Base-by-base conservation (phyloP, 2,329 filamentous ascomycete species). In the Diaporthe sp. region DNA sequence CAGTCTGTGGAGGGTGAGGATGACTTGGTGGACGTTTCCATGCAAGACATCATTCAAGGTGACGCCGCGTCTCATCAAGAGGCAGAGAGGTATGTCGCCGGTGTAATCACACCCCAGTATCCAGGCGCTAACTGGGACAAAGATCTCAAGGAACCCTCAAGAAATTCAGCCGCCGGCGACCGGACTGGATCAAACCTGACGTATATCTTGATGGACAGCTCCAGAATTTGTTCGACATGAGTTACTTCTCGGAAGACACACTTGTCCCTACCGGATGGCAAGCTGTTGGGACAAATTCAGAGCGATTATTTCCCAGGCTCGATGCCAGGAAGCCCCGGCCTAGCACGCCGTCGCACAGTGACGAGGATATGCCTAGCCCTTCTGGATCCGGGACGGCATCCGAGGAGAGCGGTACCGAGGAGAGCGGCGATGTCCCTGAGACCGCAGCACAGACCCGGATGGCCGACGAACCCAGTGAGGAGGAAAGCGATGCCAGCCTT, bases 1-100 rank as follows among this genome's bases (percentile, higher is more conserved):
- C 90, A 91, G 39, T 98, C 96, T 4, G 90, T 98, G 2, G 93
- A 96, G 82, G 94, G 95, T 13, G 96, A 98, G 82, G 96, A 98
- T 77, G 95, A 95, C 77, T 91, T 98, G 80, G 94, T 98, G 8
- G 94, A 98, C 81, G 92, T 99, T 22, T 94, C 94, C 0, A 96
- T 98, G 93, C 92, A 92, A 72, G 93, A 95, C 79, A 86, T 86
- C 17, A 20, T 57, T 22, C 86, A 88, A 75, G 78, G 79, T 34
- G 82, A 53, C 7, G n/a, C n/a, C 9, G 31, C 65, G 9, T 55
- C 71, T 28, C 60, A 72, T 25, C 51, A 53, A 28, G 74, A 72
- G 70, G 76, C 71, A 74, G 77, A 82, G 63, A 80, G 79, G 82
- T 85, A 82, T 77, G 81, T 76, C 28, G 7, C 2, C 4, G 47